These are phyloP conservation scores for Podospora comata DNA, from an alignment of 495 filamentous ascomycete genomes.

Conservation along the genomic window DNA sequence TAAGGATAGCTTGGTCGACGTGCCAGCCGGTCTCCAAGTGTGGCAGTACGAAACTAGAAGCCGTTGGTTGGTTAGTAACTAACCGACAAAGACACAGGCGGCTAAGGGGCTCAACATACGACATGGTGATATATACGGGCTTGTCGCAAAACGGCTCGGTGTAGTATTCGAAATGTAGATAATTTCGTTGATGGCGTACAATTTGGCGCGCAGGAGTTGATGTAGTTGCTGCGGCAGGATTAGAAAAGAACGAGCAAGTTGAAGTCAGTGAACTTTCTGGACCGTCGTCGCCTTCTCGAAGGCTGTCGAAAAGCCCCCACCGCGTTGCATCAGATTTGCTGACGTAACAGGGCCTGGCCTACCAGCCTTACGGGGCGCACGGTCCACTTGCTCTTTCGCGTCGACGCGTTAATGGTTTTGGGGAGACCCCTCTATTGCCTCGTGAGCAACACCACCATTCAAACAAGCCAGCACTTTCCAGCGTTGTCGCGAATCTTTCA, in stretches of 20 bases:
- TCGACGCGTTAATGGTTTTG: conserved; percentile 12
- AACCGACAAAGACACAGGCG: not conserved
- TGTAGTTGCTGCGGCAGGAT: too few relatives aligned
- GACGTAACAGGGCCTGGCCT: not conserved
- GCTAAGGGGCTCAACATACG: not conserved
- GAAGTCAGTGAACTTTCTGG: not conserved
- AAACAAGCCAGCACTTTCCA: not conserved
- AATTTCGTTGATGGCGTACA: too few relatives aligned
- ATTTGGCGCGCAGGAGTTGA: too few relatives aligned
- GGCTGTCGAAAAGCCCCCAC: not conserved
- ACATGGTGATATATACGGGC: not conserved
- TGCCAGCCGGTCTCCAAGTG: conserved; percentile 94
- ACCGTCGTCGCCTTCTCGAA: not conserved
- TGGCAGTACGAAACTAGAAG: conserved; percentile 81
- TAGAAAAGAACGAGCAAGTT: not conserved
- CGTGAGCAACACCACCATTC: not conserved
- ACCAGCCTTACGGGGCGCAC: not conserved
- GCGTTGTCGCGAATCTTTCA: not conserved
- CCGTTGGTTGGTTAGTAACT: conserved; percentile 35
- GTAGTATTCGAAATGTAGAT: too few relatives aligned
- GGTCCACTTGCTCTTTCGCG: conserved; percentile 4
- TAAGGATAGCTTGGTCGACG: conserved; percentile 86
- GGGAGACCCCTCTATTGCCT: not conserved
- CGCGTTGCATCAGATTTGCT: not conserved
- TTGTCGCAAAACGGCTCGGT: too few relatives aligned